A percentile compares a stretch with the other conserved stretches of the same genome.
phyloP scores from a whole-genome alignment of 257 asterid species.

The Fraxinus cuspidata region DNA sequence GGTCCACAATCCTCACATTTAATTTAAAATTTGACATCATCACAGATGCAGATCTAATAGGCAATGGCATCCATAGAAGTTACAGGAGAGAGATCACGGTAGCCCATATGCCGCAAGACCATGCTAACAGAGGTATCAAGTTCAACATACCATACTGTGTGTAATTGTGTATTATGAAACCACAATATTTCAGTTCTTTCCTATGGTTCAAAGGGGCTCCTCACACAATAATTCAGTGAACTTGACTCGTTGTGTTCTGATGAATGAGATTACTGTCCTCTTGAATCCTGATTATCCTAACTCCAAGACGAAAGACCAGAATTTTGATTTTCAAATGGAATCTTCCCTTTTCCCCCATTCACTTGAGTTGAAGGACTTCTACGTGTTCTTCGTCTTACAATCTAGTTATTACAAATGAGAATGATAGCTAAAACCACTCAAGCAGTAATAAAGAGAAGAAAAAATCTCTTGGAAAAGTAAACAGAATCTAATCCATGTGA shows the following conservation, averaged over 20 bases:
- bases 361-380: background rate
- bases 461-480: slow-evolving; percentile 23
- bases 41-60: background rate
- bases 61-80: background rate
- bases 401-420: background rate
- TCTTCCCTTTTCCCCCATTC: background rate
- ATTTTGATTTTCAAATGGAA: background rate
- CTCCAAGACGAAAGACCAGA: background rate
- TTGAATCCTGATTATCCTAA: background rate
- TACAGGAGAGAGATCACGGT: background rate
- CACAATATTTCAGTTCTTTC: slow-evolving; percentile 7
- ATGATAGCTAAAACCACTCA: slow-evolving; percentile 17
- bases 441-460: slow-evolving; percentile 26
- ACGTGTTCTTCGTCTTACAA: background rate
- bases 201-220: background rate
- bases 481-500: slow-evolving; percentile 35
- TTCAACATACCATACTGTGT: background rate
- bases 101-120: background rate
- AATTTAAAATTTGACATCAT: background rate
- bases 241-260: background rate
- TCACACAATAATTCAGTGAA: background rate
- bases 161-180: background rate
- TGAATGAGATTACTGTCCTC: background rate
- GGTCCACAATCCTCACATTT: background rate
- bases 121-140: background rate